Evolutionary conservation across 805 yeast genomes (phyloP).

Genomic region (Candida qinlingensis): DNA sequence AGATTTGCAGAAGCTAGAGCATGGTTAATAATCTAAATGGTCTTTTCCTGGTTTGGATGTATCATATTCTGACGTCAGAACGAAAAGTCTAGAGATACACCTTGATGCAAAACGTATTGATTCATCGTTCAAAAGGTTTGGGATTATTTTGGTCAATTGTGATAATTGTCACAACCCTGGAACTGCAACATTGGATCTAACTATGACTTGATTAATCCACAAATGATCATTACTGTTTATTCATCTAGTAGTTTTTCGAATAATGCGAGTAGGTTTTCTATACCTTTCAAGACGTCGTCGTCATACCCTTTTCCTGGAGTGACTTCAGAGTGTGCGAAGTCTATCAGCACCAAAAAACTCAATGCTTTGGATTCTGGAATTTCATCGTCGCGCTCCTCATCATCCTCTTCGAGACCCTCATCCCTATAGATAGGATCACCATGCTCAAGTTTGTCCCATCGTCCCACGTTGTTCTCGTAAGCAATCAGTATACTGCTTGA

Average conservation of each 20-base stretch:
- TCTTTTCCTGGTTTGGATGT: too few relatives aligned
- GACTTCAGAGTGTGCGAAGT: constrained; percentile 81
- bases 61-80: too few relatives aligned
- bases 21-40: too few relatives aligned
- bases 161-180: too few relatives aligned
- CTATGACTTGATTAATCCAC: too few relatives aligned
- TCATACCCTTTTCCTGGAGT: constrained; percentile 65
- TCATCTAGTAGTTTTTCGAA: constrained; percentile 28
- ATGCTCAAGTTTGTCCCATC: constrained; percentile 43
- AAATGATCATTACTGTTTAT: not conserved
- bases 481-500: constrained; percentile 72
- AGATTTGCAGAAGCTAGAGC: too few relatives aligned
- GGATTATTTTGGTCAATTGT: too few relatives aligned
- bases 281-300: constrained; percentile 63
- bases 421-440: constrained; percentile 37
- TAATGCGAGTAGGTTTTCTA: constrained; percentile 50
- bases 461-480: constrained; percentile 58
- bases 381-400: constrained; percentile 1
- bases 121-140: too few relatives aligned
- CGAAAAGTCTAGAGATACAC: too few relatives aligned
- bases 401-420: constrained; percentile 26
- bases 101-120: too few relatives aligned
- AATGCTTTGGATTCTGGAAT: constrained; percentile 28
- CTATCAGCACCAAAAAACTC: constrained; percentile 66
- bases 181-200: too few relatives aligned